phyloP scores from a whole-genome alignment of 2,329 filamentous ascomycete genomes.

The Blastomyces gilchristii region DNA sequence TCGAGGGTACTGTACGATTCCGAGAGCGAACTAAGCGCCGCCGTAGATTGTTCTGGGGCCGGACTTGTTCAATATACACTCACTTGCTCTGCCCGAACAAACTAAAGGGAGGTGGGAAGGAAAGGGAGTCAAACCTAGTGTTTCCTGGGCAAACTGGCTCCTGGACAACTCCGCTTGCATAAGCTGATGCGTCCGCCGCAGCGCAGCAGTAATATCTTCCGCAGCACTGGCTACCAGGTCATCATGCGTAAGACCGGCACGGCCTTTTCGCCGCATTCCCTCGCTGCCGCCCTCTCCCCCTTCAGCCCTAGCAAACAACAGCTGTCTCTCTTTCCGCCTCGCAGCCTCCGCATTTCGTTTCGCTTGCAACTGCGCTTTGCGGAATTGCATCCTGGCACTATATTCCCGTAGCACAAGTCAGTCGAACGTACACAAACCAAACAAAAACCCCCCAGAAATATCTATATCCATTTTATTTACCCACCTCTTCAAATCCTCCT shows the following conservation, averaged over 20 bases:
- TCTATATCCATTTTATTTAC: slow-evolving; percentile 8
- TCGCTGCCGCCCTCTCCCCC: slow-evolving; percentile 30
- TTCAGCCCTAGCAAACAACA: slow-evolving; percentile 58
- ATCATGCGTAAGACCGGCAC: slow-evolving; percentile 53
- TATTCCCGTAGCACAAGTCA: slow-evolving; percentile 31
- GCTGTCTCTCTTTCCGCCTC: slow-evolving; percentile 63
- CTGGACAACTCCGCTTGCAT: slow-evolving; percentile 76
- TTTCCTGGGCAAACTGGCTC: slow-evolving; percentile 82
- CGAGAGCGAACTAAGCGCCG: slow-evolving; percentile 67
- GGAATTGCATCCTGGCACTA: slow-evolving; percentile 57
- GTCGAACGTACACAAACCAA: not conserved
- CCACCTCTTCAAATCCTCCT: slow-evolving; percentile 63
- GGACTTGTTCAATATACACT: slow-evolving; percentile 10
- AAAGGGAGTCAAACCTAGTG: slow-evolving; percentile 43
- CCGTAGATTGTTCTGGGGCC: slow-evolving; percentile 58
- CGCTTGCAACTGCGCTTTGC: slow-evolving; percentile 69
- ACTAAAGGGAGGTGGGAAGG: not conserved
- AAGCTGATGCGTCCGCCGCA: slow-evolving; percentile 75
- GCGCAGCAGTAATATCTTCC: slow-evolving; percentile 70
- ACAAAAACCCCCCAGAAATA: not conserved
- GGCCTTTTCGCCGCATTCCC: slow-evolving; percentile 23
- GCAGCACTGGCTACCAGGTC: slow-evolving; percentile 66
- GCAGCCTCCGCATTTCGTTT: slow-evolving; percentile 64
- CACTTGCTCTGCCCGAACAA: not conserved
- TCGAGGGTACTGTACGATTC: slow-evolving; percentile 75